These are phyloP conservation scores for Avena eriantha DNA, from an alignment of 176 grass and related monocot species.

Conservation along the genomic window DNA sequence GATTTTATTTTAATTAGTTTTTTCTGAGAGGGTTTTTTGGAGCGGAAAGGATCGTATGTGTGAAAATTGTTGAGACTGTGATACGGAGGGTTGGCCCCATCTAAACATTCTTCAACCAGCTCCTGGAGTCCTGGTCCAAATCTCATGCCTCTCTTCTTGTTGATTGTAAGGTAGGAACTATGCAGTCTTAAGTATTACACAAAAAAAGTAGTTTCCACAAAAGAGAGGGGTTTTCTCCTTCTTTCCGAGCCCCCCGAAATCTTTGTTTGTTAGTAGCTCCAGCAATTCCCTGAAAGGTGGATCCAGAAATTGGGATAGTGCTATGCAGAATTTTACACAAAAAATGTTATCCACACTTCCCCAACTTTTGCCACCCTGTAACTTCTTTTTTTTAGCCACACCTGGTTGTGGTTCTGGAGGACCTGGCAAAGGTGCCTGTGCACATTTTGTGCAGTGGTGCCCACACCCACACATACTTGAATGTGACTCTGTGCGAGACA, in stretches of 20 bases:
- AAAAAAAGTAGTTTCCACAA: background rate
- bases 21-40: background rate
- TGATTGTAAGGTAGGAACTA: slow-evolving; percentile 67
- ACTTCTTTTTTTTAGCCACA: background rate
- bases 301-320: no score
- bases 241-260: no score
- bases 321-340: no score
- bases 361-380: background rate
- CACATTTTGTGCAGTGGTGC: background rate
- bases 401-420: background rate
- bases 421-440: background rate
- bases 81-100: background rate
- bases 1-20: background rate
- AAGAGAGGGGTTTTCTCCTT: background rate
- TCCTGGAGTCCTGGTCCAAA: slow-evolving; percentile 74
- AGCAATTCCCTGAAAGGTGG: no score
- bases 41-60: background rate
- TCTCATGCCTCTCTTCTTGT: slow-evolving; percentile 65
- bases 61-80: background rate
- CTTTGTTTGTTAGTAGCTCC: no score
- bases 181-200: slow-evolving; percentile 21
- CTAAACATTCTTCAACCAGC: slow-evolving; percentile 59
- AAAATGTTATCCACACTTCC: background rate
- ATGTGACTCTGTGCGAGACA: background rate
- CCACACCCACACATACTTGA: background rate